These are phyloP conservation scores for Peltaster fructicola DNA, from an alignment of 2,329 filamentous ascomycete genomes.

Conservation along the genomic window DNA sequence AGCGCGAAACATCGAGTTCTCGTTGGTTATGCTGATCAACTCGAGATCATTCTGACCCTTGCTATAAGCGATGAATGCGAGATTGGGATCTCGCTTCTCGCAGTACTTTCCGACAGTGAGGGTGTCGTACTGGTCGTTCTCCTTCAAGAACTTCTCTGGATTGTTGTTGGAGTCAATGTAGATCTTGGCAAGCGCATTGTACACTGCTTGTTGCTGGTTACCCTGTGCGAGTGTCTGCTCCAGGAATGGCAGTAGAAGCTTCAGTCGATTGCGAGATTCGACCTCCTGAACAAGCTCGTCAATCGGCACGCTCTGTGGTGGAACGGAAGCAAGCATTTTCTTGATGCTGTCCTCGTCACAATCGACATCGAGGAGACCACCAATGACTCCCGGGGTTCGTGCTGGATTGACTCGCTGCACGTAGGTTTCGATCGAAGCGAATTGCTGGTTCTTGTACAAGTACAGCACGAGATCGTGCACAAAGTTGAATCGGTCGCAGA, in stretches of 20 bases:
- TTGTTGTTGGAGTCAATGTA: conserved; percentile 99
- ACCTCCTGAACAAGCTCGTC: conserved; percentile 88
- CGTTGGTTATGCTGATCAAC: conserved; percentile 93
- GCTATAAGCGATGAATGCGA: conserved; percentile 84
- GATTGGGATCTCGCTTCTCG: conserved; percentile 91
- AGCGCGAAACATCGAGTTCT: conserved; percentile 99
- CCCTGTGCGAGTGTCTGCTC: conserved; percentile 78
- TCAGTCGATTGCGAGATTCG: conserved; percentile 87
- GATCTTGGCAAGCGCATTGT: conserved; percentile 95
- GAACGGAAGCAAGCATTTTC: conserved; percentile 68
- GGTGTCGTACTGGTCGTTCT: conserved; percentile 93
- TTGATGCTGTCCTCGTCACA: conserved; percentile 96
- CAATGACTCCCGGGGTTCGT: conserved; percentile 79
- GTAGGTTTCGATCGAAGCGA: conserved; percentile 96
- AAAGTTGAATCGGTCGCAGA: conserved; percentile 98
- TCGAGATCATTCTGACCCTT: conserved; percentile 97
- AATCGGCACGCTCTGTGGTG: conserved; percentile 71
- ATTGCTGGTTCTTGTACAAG: conserved; percentile 97
- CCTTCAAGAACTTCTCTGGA: conserved; percentile 90
- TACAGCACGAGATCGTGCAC: conserved; percentile 92
- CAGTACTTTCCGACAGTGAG: conserved; percentile 91
- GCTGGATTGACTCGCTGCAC: conserved; percentile 92
- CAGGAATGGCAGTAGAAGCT: conserved; percentile 88
- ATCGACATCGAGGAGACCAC: conserved; percentile 86
- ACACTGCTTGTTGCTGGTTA: conserved; percentile 91